Conservation (phyloP, 345 rosid species). For the Euphorbia pulcherrima region DNA sequence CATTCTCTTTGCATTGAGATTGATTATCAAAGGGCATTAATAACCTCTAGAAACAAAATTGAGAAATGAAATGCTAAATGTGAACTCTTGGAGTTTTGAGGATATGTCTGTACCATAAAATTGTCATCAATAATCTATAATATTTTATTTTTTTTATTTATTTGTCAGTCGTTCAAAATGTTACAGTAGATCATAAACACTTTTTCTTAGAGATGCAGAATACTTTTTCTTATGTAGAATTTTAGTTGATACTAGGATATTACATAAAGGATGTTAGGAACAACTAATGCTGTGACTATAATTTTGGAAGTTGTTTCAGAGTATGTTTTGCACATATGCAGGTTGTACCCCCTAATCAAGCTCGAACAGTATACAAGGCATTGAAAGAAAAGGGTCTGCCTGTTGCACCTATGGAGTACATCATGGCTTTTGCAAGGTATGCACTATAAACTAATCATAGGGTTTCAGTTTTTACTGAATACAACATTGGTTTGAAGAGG, state of each 20-base stretch:
- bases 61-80: not conserved
- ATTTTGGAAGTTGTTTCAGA: constrained; percentile 3
- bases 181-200: too few species aligned
- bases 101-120: too few species aligned
- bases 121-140: too few species aligned
- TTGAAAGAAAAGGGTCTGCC: constrained; percentile 81
- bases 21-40: constrained; percentile 4
- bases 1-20: not conserved
- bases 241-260: not conserved
- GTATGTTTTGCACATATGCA: constrained; percentile 23
- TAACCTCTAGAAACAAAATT: not conserved
- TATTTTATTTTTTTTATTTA: too few species aligned
- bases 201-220: too few species aligned
- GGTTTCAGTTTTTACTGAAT: not conserved
- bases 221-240: too few species aligned
- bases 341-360: constrained; percentile 91
- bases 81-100: too few species aligned
- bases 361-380: constrained; percentile 75
- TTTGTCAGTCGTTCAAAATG: too few species aligned
- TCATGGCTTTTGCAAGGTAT: constrained; percentile 93
- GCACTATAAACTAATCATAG: constrained; percentile 25
- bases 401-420: constrained; percentile 90
- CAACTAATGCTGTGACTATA: not conserved
- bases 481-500: not conserved
- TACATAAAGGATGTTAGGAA: too few species aligned